These are phyloP conservation scores for Trichosporon inkin DNA, from an alignment of 1,284 basidiomycete species.

Conservation along the genomic window DNA sequence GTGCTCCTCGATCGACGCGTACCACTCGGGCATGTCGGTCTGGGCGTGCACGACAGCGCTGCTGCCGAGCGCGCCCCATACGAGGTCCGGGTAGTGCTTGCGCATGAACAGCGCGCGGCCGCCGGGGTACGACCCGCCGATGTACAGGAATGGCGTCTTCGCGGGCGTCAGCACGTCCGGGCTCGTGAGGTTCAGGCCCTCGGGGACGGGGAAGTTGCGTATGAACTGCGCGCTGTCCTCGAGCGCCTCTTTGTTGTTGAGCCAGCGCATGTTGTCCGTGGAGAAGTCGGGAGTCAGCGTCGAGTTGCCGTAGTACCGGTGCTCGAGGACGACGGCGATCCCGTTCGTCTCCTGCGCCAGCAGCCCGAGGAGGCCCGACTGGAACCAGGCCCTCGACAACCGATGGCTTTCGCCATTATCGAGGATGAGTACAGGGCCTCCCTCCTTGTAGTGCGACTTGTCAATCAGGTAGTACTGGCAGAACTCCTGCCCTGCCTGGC, in stretches of 20 bases:
- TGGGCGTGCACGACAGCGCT: constrained; percentile 55
- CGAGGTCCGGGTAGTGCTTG: constrained; percentile 65
- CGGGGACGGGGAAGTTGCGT: constrained; percentile 64
- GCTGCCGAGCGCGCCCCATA: constrained; percentile 87
- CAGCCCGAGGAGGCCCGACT: constrained; percentile 72
- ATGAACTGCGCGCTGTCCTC: constrained; percentile 92
- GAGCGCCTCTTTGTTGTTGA: constrained; percentile 81
- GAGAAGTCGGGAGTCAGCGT: constrained; percentile 64
- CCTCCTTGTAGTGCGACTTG: constrained; percentile 67
- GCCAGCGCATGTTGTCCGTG: constrained; percentile 72
- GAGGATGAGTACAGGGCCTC: constrained; percentile 71
- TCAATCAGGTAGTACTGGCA: constrained; percentile 73
- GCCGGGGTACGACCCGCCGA: constrained; percentile 77
- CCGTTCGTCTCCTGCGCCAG: constrained; percentile 78
- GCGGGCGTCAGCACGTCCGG: constrained; percentile 54
- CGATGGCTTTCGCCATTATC: constrained; percentile 72
- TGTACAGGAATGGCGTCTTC: constrained; percentile 82
- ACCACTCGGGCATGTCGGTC: background rate
- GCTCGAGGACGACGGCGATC: constrained; percentile 76
- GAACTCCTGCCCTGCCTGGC: constrained; percentile 45
- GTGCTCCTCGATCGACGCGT: constrained; percentile 70
- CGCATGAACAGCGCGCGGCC: constrained; percentile 92
- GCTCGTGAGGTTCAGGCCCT: constrained; percentile 63
- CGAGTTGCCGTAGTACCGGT: constrained; percentile 67
- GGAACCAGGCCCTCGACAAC: constrained; percentile 14